Conservation (phyloP, 768 basidiomycete species). For the Tremella mesenterica region DNA sequence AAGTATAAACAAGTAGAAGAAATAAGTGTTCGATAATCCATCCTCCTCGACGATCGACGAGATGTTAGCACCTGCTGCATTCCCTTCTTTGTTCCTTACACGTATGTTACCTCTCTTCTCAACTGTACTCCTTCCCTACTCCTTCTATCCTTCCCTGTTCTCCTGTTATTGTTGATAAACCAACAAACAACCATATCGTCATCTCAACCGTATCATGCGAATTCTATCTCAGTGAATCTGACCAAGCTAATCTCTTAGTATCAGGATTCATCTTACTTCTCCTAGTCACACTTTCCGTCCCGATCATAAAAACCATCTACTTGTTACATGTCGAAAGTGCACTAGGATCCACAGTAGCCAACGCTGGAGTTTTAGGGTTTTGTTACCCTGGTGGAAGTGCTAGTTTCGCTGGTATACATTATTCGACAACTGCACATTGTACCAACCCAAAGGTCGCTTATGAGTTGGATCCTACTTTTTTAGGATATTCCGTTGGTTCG, state of each 20-base stretch:
- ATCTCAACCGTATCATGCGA: not conserved
- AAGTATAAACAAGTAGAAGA: not conserved
- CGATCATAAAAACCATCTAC: conserved; percentile 61
- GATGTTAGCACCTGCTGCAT: conserved; percentile 25
- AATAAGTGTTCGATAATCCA: not conserved
- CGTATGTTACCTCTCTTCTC: no score
- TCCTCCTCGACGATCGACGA: not conserved
- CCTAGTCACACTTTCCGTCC: conserved; percentile 64
- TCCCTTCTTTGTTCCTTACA: conserved; percentile 25
- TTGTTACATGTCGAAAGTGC: conserved; percentile 51
- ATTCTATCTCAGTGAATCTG: not conserved
- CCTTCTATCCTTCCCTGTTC: no score
- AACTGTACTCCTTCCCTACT: no score
- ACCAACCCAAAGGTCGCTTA: conserved; percentile 64
- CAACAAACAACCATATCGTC: no score
- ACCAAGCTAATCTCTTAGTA: no score
- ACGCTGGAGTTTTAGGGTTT: conserved; percentile 75
- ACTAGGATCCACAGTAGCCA: conserved; percentile 46
- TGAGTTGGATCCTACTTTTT: conserved; percentile 52
- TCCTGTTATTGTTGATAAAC: no score
- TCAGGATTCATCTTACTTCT: conserved; percentile 63
- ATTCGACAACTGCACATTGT: conserved; percentile 49
- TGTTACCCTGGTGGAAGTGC: conserved; percentile 51
- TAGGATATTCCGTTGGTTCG: conserved; percentile 47
- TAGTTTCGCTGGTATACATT: conserved; percentile 49